These are phyloP conservation scores for Sphaerobolus stellatus DNA, from an alignment of 1,284 basidiomycete genomes.

Conservation along the genomic window DNA sequence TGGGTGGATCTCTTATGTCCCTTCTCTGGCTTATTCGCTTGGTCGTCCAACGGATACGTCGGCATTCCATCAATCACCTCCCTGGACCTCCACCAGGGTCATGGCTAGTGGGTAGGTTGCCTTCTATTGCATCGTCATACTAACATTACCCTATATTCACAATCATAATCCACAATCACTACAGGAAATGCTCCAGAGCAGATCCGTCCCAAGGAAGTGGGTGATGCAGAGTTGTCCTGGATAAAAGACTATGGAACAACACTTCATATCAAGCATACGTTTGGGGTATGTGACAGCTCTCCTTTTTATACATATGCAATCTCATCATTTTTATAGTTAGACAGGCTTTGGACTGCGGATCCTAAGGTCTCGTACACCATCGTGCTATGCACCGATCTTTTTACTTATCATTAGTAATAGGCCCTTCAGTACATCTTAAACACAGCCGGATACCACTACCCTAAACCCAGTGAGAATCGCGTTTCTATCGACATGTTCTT, in stretches of 20 bases:
- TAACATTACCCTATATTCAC: not conserved
- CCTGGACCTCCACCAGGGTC: not conserved
- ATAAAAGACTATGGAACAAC: conserved; percentile 29
- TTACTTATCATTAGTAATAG: too few relatives aligned
- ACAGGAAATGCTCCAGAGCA: conserved; percentile 25
- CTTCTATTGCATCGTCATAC: too few relatives aligned
- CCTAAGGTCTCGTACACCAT: too few relatives aligned
- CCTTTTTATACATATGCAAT: too few relatives aligned
- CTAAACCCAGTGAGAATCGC: not conserved
- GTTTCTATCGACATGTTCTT: not conserved
- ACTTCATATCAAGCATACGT: not conserved
- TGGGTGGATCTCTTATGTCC: not conserved
- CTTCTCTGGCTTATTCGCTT: not conserved
- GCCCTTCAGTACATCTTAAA: not conserved
- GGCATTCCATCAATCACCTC: not conserved
- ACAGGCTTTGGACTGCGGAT: too few relatives aligned
- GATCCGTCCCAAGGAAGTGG: conserved; percentile 30
- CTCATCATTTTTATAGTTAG: too few relatives aligned
- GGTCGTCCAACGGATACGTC: not conserved
- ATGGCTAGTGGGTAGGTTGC: not conserved
- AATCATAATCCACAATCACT: not conserved
- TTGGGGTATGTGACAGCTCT: not conserved
- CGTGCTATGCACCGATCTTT: too few relatives aligned
- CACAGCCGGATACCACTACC: not conserved
- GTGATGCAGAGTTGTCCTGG: conserved; percentile 27